Percentiles rank a stretch among this genome's conserved stretches.
phyloP scores from a whole-genome alignment of 345 rosid genomes.

The Iberis pinnata region DNA sequence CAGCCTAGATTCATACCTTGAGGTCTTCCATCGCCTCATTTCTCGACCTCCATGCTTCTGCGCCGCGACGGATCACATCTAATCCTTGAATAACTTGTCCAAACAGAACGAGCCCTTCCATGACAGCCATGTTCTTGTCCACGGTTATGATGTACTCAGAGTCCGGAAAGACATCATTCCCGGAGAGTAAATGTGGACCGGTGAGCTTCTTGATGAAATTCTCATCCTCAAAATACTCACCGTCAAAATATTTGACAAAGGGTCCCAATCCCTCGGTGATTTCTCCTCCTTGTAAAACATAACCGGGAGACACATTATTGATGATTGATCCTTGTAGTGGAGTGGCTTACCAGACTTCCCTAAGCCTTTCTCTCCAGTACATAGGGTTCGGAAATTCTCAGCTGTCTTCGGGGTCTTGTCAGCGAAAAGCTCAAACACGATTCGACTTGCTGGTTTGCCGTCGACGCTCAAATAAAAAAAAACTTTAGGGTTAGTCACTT shows the following conservation, averaged over 20 bases:
- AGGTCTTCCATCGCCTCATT: no score
- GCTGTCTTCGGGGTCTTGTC: conserved; percentile 38
- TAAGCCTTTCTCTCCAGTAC: conserved; percentile 25
- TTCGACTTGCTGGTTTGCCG: conserved; percentile 30
- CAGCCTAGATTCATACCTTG: no score
- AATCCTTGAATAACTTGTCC: conserved; percentile 49
- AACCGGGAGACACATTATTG: conserved; percentile 39
- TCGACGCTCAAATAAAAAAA: conserved; percentile 39
- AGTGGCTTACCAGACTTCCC: conserved; percentile 43
- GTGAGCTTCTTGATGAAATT: conserved; percentile 47
- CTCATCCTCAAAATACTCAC: conserved; percentile 41
- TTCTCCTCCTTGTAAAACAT: conserved; percentile 48
- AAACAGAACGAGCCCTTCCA: conserved; percentile 34
- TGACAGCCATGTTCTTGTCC: conserved; percentile 36
- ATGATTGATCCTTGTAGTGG: conserved; percentile 50
- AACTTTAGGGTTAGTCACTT: conserved; percentile 31
- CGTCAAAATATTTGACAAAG: no score
- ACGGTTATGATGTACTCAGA: conserved; percentile 45
- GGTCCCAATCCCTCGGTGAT: conserved; percentile 41
- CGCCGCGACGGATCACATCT: conserved; percentile 38
- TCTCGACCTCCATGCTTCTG: no score
- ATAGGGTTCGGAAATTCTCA: conserved; percentile 44
- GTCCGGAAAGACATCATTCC: conserved; percentile 40
- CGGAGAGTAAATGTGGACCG: conserved; percentile 40
- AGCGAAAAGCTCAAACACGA: conserved; percentile 44